Base-by-base conservation (phyloP, 257 asterid genomes). In the Solanum neorickii region DNA sequence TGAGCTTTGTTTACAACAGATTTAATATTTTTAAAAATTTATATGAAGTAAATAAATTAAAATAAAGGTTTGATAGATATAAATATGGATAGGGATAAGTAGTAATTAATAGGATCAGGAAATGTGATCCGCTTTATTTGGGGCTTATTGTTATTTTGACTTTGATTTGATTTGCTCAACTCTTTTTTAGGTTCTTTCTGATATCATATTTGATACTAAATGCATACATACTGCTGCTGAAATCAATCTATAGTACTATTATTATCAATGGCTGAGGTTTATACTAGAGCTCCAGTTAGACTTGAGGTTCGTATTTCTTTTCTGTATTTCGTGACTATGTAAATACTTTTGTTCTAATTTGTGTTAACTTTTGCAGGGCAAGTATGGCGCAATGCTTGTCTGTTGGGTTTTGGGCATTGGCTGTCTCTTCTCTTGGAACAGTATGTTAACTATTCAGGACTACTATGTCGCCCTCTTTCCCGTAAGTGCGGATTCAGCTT, bases 361-460 rank as follows among this genome's bases (percentile, higher is more conserved):
- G 25, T 33, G 62, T 47, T n/a, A 77, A 20, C 3, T 80, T n/a
- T 46, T 23, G 75, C 90, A 90, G 92, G 94, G 92, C 1, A 90
- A 88, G 86, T 84, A 52, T 87, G 82, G 85, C 68, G 91, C 92
- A 85, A 46, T 90, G 62, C 13, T 90, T 23, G 89, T 92, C 62
- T 92, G 92, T 85, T 92, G 92, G 92, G 87, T 92, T 76, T 91
- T 90, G 15, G 92, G 94, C 23, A 92, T 82, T 85, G 94, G 94
- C 3, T 89, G 92, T 88, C 91, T 92, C 72, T 92, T 92, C 83
- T 82, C 92, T 85, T 92, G 92, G 92, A 90, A 90, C 68, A 89
- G 92, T 73, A 89, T 90, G 94, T 25, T 90, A 87, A 92, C 92
- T 37, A 92, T 90, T 73, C 92, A 87, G 87, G 93, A 92, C 88